Base-by-base conservation (phyloP, 495 filamentous ascomycete genomes). In the Amphirosellinia nigrospora region DNA sequence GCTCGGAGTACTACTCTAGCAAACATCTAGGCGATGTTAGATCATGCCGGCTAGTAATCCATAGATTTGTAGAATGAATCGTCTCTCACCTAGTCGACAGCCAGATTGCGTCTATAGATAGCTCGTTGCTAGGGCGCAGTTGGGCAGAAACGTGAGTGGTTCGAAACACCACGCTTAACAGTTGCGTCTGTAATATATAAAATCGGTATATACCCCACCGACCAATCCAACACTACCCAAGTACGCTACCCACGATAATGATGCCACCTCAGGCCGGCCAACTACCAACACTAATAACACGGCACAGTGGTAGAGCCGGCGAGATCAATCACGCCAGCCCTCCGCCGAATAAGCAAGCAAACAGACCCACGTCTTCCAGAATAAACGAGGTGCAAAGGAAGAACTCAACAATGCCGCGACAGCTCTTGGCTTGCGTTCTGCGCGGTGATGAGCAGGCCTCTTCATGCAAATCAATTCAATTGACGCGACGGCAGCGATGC, bases 371-470 rank as follows among this genome's bases (percentile, higher is more conserved):
- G 45, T 39, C 63, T 39, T 28, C n/a, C 30, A 38, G 45, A 23
- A 16, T 65, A 65, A 41, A 65, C 63, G 63, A 65, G 45, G 46
- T 53, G 63, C 34, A 41, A 53, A 16, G 4, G 46, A 65, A 26
- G 46, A 61, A 13, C 39, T 53, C 63, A 39, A 53, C 46, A 21
- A 21, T 13, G 41, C 23, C 23, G 63, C 46, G 32, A 53, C 19
- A 38, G 63, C 28, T 65, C 46, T 53, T 65, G 63, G 63, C 63
- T 16, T 26, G 46, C 63, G 41, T 65, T 65, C 63, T 65, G 63
- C 63, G 45, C 46, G 34, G 46, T 65, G 63, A 64, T 50, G 63
- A 41, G 46, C 46, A 53, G 45, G 41, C 46, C 26, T 28, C 26
- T 5, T 41, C 34, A 53, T 65, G 63, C 63, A 52, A 48, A 41